Evolutionary conservation across 1,284 basidiomycete species (phyloP).

Genomic region (Puccinia polysora): DNA sequence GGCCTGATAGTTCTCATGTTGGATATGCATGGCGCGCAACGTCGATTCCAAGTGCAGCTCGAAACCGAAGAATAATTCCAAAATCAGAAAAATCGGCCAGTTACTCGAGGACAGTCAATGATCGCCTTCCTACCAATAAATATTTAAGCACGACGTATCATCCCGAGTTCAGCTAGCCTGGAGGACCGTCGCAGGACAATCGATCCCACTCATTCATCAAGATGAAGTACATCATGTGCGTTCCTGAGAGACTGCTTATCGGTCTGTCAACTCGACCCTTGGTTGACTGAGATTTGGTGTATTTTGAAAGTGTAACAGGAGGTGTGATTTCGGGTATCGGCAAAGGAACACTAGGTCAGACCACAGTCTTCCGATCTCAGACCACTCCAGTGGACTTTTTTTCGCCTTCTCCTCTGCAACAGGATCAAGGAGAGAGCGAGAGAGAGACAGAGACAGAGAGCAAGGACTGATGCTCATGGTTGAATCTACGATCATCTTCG

Average conservation of each 20-base stretch:
- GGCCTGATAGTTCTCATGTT: no score
- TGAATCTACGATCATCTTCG: background rate
- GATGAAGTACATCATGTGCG: conserved; percentile 40
- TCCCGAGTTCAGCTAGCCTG: no score
- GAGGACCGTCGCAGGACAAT: no score
- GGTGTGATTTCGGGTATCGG: conserved; percentile 57
- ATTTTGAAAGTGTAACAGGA: conserved; percentile 48
- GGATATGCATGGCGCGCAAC: no score
- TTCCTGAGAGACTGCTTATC: background rate
- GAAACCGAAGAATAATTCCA: no score
- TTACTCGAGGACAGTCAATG: no score
- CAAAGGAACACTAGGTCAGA: conserved; percentile 55
- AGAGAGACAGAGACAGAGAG: background rate
- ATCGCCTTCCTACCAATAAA: no score
- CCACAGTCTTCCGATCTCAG: background rate
- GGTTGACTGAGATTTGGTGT: conserved; percentile 21
- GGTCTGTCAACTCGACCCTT: background rate
- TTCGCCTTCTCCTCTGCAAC: background rate
- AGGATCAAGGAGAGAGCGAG: no score
- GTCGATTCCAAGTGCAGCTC: no score
- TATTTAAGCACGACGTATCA: no score
- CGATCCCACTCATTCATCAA: no score
- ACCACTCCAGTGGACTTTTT: background rate
- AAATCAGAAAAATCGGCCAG: no score
- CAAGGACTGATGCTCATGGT: background rate